Evolutionary conservation across 192 early-diverging fungal species (phyloP).

Genomic region (Umbelopsis isabellina): DNA sequence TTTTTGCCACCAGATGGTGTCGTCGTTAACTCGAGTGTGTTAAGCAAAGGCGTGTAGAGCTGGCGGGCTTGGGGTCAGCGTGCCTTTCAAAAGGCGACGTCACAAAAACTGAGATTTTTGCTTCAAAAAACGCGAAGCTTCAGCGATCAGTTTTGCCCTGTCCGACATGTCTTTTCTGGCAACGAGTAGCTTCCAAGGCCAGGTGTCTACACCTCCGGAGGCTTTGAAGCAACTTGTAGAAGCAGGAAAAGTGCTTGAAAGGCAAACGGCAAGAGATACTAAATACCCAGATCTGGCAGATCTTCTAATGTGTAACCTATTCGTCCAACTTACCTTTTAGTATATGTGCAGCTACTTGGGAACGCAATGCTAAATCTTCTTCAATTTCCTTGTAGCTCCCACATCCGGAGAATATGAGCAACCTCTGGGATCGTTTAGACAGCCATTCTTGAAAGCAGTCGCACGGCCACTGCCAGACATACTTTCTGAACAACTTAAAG

Average conservation of each 20-base stretch:
- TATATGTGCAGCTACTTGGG: neutral
- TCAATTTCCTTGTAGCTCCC: neutral
- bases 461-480: slow-evolving; percentile 18
- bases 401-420: slow-evolving; percentile 17
- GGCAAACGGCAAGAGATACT: slow-evolving; percentile 20
- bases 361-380: neutral
- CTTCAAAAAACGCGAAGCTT: slow-evolving; percentile 7
- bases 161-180: slow-evolving; percentile 21
- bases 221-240: slow-evolving; percentile 24
- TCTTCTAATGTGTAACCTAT: slow-evolving; percentile 19
- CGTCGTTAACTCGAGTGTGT: neutral
- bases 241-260: slow-evolving; percentile 23
- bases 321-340: neutral
- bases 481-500: slow-evolving; percentile 15
- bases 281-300: slow-evolving; percentile 23
- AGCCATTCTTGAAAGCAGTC: slow-evolving; percentile 12
- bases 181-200: slow-evolving; percentile 21
- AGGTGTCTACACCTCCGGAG: slow-evolving; percentile 21
- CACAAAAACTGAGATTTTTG: slow-evolving; percentile 7
- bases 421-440: slow-evolving; percentile 1
- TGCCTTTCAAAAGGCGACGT: slow-evolving; percentile 12
- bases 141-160: slow-evolving; percentile 18
- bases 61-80: neutral
- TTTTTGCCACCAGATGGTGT: neutral
- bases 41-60: neutral